Evolutionary conservation across 345 rosid genomes (phyloP), one percentile per base, ranked within the genome.

Genomic region (Tarenaya hassleriana): DNA sequence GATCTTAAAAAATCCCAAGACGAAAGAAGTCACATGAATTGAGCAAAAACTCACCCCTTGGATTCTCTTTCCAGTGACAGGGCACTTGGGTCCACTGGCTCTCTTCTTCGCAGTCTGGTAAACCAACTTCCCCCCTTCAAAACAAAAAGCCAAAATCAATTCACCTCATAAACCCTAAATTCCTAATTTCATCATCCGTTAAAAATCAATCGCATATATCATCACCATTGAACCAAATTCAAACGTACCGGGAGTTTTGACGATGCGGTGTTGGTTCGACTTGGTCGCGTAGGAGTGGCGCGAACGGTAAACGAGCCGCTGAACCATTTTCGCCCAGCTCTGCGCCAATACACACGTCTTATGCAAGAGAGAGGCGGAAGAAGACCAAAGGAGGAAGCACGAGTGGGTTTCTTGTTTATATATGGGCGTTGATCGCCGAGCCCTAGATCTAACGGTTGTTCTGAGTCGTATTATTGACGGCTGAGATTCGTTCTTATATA

Each of bases 231-330:
- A 55, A 15, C 15, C n/a, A 37, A 14, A 1, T 7, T 10, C 16
- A 9, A 7, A 34, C 12, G 16, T 77, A 84, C 90, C 90, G 1
- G 96, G 96, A 46, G 96, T 88, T 63, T 85, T 88, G 75, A 88
- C 94, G 51, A 82, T 69, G 43, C 88, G 81, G 60, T 88, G 88
- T 72, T 88, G 94, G 75, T 88, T 88, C 10, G 97, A 88, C 16
- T 76, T 88, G 58, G 95, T 85, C 69, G 95, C 97, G 39, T 88
- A 85, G 75, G 91, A 82, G 75, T 82, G 95, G 50, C 97, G 86
- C 29, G 70, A 70, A 24, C 81, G 76, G 69, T 88, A 85, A 0
- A 83, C 77, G 18, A 88, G 83, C 38, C 97, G 81, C 77, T 88
- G 89, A 58, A 83, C 97, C 95, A 88, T 88, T 65, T 75, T 43